phyloP scores from a whole-genome alignment of 371 early-diverging fungal species.

The Blastocladiella emersonii region DNA sequence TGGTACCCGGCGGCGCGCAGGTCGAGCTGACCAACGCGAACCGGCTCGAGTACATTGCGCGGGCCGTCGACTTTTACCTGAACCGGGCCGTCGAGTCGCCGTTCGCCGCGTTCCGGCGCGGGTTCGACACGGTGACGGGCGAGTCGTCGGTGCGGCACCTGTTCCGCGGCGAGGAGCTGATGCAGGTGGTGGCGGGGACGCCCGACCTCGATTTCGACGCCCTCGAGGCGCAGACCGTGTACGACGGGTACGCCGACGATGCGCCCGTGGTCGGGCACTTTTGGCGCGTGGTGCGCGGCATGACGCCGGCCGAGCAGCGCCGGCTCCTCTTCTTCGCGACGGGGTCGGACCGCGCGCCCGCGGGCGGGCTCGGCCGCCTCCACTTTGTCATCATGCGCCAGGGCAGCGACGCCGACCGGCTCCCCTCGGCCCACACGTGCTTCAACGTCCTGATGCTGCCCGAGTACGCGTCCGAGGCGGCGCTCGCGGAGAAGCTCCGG shows the following conservation, averaged over 20 bases:
- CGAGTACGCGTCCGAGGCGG: slow-evolving; percentile 72
- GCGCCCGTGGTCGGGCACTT: slow-evolving; percentile 58
- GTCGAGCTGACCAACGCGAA: not conserved
- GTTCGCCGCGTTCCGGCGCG: not conserved
- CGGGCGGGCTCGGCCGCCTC: slow-evolving; percentile 76
- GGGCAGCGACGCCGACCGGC: slow-evolving; percentile 87
- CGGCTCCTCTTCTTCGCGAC: slow-evolving; percentile 92
- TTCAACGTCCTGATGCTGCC: slow-evolving; percentile 91
- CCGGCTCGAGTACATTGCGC: not conserved
- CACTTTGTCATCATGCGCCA: slow-evolving; percentile 94
- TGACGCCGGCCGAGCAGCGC: slow-evolving; percentile 72
- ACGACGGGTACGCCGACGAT: slow-evolving; percentile 61
- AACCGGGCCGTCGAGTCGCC: not conserved
- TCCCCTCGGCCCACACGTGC: slow-evolving; percentile 79
- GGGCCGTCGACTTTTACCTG: not conserved
- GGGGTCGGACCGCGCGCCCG: slow-evolving; percentile 92
- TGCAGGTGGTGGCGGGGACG: slow-evolving; percentile 87
- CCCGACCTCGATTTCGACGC: slow-evolving; percentile 75
- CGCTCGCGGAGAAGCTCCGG: slow-evolving; percentile 68
- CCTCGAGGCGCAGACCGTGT: slow-evolving; percentile 65
- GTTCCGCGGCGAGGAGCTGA: slow-evolving; percentile 88
- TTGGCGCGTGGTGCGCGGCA: slow-evolving; percentile 84
- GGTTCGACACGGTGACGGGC: not conserved
- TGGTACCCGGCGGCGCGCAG: not conserved
- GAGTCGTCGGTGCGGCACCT: slow-evolving; percentile 31